phyloP scores from a whole-genome alignment of 2,329 filamentous ascomycete genomes.

The Penicillium sp. region DNA sequence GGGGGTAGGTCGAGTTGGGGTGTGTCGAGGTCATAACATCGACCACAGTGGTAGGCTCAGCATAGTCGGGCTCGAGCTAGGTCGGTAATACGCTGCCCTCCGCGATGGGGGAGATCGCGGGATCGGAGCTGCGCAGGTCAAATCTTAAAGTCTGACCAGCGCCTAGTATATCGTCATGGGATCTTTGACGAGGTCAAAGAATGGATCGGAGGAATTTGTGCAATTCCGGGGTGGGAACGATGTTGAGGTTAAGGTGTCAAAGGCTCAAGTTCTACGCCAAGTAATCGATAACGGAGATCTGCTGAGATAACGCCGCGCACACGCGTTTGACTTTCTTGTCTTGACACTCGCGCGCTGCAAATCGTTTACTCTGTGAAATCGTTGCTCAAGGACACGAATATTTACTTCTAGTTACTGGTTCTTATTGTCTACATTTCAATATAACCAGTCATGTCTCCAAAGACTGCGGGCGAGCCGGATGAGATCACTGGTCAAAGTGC shows the following conservation, averaged over 20 bases:
- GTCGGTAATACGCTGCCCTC: slow-evolving; percentile 16
- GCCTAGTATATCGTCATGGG: neutral
- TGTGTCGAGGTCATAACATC: slow-evolving; percentile 46
- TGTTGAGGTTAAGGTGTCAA: slow-evolving; percentile 12
- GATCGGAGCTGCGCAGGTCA: neutral
- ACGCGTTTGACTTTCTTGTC: slow-evolving; percentile 18
- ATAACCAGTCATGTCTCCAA: slow-evolving; percentile 72
- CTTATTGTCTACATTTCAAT: slow-evolving; percentile 8
- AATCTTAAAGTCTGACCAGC: neutral
- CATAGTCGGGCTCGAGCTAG: slow-evolving; percentile 28
- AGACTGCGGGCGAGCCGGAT: slow-evolving; percentile 79
- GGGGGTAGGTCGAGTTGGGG: slow-evolving; percentile 32
- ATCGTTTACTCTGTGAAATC: neutral
- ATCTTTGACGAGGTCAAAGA: neutral
- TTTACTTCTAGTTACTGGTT: neutral
- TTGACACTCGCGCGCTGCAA: slow-evolving; percentile 11
- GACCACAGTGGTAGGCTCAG: slow-evolving; percentile 23
- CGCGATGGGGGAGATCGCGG: slow-evolving; percentile 4
- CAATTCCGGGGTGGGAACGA: slow-evolving; percentile 3
- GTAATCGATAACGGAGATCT: slow-evolving; percentile 27
- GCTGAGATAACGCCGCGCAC: slow-evolving; percentile 29
- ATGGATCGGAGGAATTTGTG: neutral
- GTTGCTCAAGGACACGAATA: neutral
- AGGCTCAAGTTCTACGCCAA: slow-evolving; percentile 19
- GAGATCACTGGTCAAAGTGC: slow-evolving; percentile 83